Conservation (phyloP, 768 basidiomycete species). For the Amylocystis lapponica region DNA sequence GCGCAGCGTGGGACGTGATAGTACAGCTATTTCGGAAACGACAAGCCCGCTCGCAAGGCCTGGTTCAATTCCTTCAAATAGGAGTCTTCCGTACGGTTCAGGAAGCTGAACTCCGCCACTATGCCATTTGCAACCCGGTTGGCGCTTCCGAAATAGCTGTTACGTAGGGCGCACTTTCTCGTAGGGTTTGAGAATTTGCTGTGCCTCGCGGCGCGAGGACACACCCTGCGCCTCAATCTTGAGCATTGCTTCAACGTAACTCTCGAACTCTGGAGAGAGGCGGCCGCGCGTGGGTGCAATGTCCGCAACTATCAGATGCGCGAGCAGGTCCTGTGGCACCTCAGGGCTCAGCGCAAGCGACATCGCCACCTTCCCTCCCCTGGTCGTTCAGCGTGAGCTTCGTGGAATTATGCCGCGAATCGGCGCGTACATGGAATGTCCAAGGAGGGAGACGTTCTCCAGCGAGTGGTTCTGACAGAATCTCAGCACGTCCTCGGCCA, state of each 20-base stretch:
- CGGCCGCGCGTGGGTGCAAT: constrained; percentile 64
- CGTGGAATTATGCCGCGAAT: too few relatives aligned
- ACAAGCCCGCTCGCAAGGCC: too few relatives aligned
- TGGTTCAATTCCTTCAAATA: too few relatives aligned
- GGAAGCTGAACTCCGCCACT: not conserved
- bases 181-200: constrained; percentile 51
- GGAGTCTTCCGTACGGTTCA: too few relatives aligned
- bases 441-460: constrained; percentile 65
- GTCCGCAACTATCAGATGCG: constrained; percentile 69
- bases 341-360: constrained; percentile 49
- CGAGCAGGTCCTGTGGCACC: constrained; percentile 37
- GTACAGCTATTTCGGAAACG: too few relatives aligned
- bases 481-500: constrained; percentile 73
- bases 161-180: constrained; percentile 60
- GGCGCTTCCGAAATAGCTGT: not conserved
- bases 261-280: constrained; percentile 57
- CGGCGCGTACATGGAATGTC: constrained; percentile 90
- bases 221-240: constrained; percentile 57
- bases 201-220: constrained; percentile 62
- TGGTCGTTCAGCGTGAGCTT: constrained; percentile 27
- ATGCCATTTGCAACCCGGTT: too few relatives aligned
- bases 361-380: constrained; percentile 88
- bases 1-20: too few relatives aligned
- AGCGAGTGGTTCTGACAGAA: constrained; percentile 55
- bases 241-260: constrained; percentile 70